phyloP scores from a whole-genome alignment of 129 eudicot genomes.

The Tagetes patula region DNA sequence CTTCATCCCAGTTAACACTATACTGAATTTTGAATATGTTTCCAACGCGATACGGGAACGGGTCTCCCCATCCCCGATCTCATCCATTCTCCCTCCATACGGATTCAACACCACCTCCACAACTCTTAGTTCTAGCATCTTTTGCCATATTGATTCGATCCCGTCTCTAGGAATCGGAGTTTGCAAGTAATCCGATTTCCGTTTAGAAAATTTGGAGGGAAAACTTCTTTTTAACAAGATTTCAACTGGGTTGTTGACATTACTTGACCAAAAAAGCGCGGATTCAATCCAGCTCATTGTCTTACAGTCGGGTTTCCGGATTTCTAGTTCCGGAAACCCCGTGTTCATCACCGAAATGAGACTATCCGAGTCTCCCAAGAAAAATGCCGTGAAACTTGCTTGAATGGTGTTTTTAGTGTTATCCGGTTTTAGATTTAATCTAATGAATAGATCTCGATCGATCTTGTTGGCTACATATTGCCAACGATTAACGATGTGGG shows the following conservation, averaged over 20 bases:
- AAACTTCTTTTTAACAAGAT: constrained; percentile 30
- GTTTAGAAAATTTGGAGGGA: constrained; percentile 18
- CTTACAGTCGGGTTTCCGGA: constrained; percentile 28
- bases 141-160: constrained; percentile 31
- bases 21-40: constrained; percentile 42
- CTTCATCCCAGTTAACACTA: constrained; percentile 36
- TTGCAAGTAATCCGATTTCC: constrained; percentile 44
- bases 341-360: constrained; percentile 28
- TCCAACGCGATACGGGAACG: constrained; percentile 46
- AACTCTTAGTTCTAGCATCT: constrained; percentile 28
- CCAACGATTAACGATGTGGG: constrained; percentile 27
- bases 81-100: constrained; percentile 49
- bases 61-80: constrained; percentile 39
- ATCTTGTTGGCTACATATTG: constrained; percentile 40
- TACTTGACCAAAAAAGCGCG: constrained; percentile 25
- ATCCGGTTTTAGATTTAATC: constrained; percentile 18
- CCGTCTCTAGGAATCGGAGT: constrained; percentile 30
- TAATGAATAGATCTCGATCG: constrained; percentile 35
- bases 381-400: constrained; percentile 24
- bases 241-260: not conserved
- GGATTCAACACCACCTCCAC: constrained; percentile 34
- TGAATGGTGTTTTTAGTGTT: constrained; percentile 13
- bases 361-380: constrained; percentile 28
- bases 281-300: constrained; percentile 39
- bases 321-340: constrained; percentile 25